A percentile compares a stretch with the other conserved stretches of the same genome.
These are phyloP conservation scores for Claviceps arundinis DNA, from an alignment of 2,329 filamentous ascomycete species.

Conservation along the genomic window DNA sequence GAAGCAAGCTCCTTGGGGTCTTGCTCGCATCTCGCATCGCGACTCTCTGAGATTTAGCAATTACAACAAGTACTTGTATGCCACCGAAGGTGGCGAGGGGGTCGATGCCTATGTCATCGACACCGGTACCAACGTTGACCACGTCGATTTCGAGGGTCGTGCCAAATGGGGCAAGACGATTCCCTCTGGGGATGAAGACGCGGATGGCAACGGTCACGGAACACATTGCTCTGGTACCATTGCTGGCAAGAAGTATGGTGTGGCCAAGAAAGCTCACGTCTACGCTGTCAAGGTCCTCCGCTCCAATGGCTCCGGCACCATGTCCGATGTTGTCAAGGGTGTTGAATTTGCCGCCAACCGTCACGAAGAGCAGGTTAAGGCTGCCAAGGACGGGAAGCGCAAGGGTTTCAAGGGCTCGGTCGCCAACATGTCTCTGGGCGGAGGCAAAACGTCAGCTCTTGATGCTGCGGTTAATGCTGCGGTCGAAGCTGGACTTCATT, in stretches of 20 bases:
- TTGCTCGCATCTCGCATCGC: slow-evolving; percentile 95
- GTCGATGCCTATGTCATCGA: slow-evolving; percentile 98
- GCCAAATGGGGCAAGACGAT: slow-evolving; percentile 97
- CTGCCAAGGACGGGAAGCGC: slow-evolving; percentile 74
- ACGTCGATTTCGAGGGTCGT: slow-evolving; percentile 95
- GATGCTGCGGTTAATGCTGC: slow-evolving; percentile 90
- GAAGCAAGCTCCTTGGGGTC: slow-evolving; percentile 95
- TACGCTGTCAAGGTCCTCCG: slow-evolving; percentile 97
- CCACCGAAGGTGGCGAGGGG: slow-evolving; percentile 81
- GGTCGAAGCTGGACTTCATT: slow-evolving; percentile 84
- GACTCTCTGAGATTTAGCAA: slow-evolving; percentile 73
- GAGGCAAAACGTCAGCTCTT: slow-evolving; percentile 87
- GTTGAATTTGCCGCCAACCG: slow-evolving; percentile 84
- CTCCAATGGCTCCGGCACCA: slow-evolving; percentile 93
- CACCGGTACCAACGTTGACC: slow-evolving; percentile 84
- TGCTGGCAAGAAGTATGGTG: slow-evolving; percentile 96
- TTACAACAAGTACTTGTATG: slow-evolving; percentile 98
- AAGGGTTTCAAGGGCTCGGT: slow-evolving; percentile 98
- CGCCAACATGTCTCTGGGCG: slow-evolving; percentile 98
- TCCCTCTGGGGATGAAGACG: slow-evolving; percentile 67
- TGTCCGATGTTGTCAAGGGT: slow-evolving; percentile 97
- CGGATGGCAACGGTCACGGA: slow-evolving; percentile 94
- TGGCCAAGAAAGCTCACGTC: slow-evolving; percentile 95
- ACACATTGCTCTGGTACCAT: slow-evolving; percentile 99
- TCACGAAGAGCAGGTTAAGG: slow-evolving; percentile 63